phyloP scores from a whole-genome alignment of 2,329 filamentous ascomycete genomes.

The Diplocarpon mali region DNA sequence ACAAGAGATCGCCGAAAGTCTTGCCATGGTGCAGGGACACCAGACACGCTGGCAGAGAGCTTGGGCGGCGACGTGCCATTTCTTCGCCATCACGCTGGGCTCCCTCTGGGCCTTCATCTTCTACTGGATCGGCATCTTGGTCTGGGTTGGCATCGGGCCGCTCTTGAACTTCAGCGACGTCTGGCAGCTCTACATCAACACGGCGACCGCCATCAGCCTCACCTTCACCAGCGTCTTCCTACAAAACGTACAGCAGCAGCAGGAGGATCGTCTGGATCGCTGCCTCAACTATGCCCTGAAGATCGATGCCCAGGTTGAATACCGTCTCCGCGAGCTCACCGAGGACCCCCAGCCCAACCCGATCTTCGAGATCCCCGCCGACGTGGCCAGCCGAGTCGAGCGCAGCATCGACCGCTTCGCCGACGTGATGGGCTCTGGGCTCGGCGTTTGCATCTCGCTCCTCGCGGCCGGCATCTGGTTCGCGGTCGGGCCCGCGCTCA shows the following conservation, averaged over 20 bases:
- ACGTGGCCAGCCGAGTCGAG: slow-evolving; percentile 27
- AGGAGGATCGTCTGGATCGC: slow-evolving; percentile 26
- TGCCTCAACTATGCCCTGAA: slow-evolving; percentile 28
- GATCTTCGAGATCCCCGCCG: slow-evolving; percentile 26
- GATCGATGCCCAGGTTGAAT: slow-evolving; percentile 29
- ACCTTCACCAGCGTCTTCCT: slow-evolving; percentile 32
- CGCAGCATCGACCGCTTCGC: slow-evolving; percentile 33
- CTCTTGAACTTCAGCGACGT: slow-evolving; percentile 25
- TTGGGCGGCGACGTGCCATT: too few species aligned
- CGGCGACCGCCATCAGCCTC: slow-evolving; percentile 33
- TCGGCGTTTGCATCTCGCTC: slow-evolving; percentile 31
- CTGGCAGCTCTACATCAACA: slow-evolving; percentile 33
- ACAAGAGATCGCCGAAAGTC: too few species aligned
- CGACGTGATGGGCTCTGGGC: slow-evolving; percentile 32
- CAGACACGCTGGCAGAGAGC: too few species aligned
- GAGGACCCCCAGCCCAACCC: slow-evolving; percentile 28
- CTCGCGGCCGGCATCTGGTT: slow-evolving; percentile 31
- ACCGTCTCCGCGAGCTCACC: slow-evolving; percentile 27
- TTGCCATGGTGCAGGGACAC: too few species aligned
- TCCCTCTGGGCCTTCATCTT: too few species aligned
- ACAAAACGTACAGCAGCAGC: slow-evolving; percentile 30
- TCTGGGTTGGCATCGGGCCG: slow-evolving; percentile 18
- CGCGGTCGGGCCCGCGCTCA: slow-evolving; percentile 29
- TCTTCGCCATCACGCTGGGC: too few species aligned
- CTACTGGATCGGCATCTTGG: too few species aligned